Percentiles rank a stretch among this genome's conserved stretches.
Evolutionary conservation across 78 protist genomes (phyloP).

Genomic region (Diacronema lutheri): DNA sequence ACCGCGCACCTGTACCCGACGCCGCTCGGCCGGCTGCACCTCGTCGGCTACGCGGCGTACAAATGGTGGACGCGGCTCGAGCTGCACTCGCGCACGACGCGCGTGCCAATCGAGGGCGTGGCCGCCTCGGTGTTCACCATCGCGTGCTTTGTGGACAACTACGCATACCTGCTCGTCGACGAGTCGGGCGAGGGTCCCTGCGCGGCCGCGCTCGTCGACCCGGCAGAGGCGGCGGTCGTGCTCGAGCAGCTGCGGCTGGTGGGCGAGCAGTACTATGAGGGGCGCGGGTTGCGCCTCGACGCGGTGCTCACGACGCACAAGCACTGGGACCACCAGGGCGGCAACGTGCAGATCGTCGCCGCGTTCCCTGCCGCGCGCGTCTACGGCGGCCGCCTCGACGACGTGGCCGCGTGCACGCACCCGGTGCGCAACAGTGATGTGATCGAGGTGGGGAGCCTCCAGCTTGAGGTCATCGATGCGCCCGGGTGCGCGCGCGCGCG

Average conservation of each 20-base stretch:
- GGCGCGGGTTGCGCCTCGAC: too few species aligned
- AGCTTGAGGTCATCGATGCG: not conserved
- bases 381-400: not conserved
- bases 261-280: not conserved
- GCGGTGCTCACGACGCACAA: constrained; percentile 14
- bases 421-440: not conserved
- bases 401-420: constrained; percentile 9
- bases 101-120: not conserved
- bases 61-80: too few species aligned
- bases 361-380: not conserved
- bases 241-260: not conserved
- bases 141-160: not conserved
- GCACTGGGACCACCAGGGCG: constrained; percentile 24
- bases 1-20: not conserved
- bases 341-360: not conserved
- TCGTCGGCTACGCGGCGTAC: too few species aligned
- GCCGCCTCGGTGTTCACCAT: not conserved
- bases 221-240: not conserved
- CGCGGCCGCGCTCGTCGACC: constrained; percentile 4
- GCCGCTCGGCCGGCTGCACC: not conserved
- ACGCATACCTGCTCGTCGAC: not conserved
- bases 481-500: too few species aligned
- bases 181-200: not conserved
- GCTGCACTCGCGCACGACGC: constrained; percentile 7
- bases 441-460: not conserved